phyloP scores from a whole-genome alignment of 306 rosid genomes.

The Sphenostylis stenocarpa region DNA sequence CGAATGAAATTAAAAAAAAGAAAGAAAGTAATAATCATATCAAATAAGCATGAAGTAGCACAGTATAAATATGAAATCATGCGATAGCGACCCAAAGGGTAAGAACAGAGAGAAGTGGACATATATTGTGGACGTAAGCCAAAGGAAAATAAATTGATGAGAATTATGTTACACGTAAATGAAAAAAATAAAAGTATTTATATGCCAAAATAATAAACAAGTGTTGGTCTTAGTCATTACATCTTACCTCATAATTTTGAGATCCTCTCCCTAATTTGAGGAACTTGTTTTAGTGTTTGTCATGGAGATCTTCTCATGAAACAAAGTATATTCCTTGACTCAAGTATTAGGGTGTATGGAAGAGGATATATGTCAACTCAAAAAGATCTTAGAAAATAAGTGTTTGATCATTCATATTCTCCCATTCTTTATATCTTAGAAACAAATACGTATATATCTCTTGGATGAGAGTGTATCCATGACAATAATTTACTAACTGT shows the following conservation, averaged over 20 bases:
- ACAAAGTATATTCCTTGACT: not conserved
- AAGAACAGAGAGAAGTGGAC: not conserved
- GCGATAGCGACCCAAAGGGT: constrained; percentile 12
- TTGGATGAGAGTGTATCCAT: too few species aligned
- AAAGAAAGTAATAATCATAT: too few species aligned
- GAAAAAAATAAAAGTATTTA: not conserved
- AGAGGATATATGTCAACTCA: not conserved
- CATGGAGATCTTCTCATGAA: not conserved
- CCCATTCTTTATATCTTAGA: not conserved
- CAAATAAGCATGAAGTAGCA: constrained; percentile 24
- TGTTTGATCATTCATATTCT: not conserved
- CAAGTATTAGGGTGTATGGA: not conserved
- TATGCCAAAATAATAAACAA: not conserved
- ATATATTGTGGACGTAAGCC: not conserved
- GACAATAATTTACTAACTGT: too few species aligned
- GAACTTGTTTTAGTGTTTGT: constrained; percentile 35
- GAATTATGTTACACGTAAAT: not conserved
- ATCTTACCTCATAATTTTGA: not conserved
- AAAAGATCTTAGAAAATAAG: not conserved
- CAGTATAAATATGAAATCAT: constrained; percentile 4
- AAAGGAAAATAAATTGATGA: not conserved
- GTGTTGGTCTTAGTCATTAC: not conserved
- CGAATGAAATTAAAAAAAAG: not conserved
- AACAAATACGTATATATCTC: too few species aligned
- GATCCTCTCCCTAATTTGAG: constrained; percentile 22